Base-by-base conservation (phyloP, 768 basidiomycete genomes). In the Gymnopilus dilepis region DNA sequence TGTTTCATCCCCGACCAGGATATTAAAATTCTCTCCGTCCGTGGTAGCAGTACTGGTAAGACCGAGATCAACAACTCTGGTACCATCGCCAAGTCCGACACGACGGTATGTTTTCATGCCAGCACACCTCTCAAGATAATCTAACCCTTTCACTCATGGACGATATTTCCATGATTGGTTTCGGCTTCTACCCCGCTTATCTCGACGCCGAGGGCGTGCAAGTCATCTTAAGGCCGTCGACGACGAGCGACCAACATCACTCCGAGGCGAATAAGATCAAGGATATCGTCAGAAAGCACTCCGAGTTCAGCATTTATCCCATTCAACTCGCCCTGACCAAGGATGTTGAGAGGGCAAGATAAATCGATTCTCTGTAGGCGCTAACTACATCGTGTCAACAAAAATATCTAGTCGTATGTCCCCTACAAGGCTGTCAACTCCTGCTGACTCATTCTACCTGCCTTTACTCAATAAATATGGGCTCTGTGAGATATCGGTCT, bases 41-140 rank as follows among this genome's bases (percentile, higher is more conserved):
- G 94, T 64, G 97, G 99, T 77, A 91, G 94, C 61, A 97, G 97
- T 88, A 83, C 99, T 65, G 97, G 97, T 76, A 97, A 99, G 97
- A 99, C 97, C 84, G 99, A 99, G 86, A 96, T 99, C 78, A 99
- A 99, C 89, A 99, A 99, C 85, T 84, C 97, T 63, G 94, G 93
- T 80, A 95, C 94, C 57, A 95, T 95, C 73, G 93, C 93, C 78
- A 94, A 95, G 85, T 95, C 94, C 56, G 93, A 94, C 66, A 95
- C 93, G 63, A 95, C 95, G 83, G 91, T 90, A 56, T 64, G 50
- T 59, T 56, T 50, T 17, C 43, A 9, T n/a, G 22, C 45, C 30
- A 54, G 19, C 56, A 17, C 42, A 31, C 26, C 15, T 34, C 13
- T 47, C 24, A 31, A 59, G 2, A 11, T 62, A 19, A 62, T 42